phyloP scores from a whole-genome alignment of 345 rosid genomes.

The Citrus medica region DNA sequence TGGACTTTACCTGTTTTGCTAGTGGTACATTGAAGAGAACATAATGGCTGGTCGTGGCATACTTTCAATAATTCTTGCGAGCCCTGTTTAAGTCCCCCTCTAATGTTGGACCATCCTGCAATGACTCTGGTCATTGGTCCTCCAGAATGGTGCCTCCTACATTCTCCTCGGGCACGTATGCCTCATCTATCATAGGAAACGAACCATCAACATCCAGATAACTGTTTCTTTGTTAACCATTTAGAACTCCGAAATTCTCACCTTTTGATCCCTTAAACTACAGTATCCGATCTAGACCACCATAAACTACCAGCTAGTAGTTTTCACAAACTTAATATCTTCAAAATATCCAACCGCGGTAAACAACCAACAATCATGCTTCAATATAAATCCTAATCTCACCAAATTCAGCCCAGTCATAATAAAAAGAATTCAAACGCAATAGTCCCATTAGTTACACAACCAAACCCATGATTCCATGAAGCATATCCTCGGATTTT shows the following conservation, averaged over 20 bases:
- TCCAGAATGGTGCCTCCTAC: too few species aligned
- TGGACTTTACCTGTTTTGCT: too few species aligned
- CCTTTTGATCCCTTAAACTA: neutral
- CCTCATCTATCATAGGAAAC: too few species aligned
- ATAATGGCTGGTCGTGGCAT: too few species aligned
- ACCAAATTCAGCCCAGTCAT: neutral
- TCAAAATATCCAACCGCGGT: neutral
- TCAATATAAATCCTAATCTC: neutral
- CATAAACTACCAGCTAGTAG: neutral
- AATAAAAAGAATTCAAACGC: neutral
- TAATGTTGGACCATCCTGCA: too few species aligned
- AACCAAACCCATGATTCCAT: neutral
- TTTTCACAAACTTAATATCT: neutral
- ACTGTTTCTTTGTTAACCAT: neutral
- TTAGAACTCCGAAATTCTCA: neutral
- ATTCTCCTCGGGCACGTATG: too few species aligned
- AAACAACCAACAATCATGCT: neutral
- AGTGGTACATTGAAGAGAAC: too few species aligned
- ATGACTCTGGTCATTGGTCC: too few species aligned
- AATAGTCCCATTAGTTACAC: neutral
- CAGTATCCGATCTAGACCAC: neutral
- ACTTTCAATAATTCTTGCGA: too few species aligned
- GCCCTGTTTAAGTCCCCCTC: too few species aligned
- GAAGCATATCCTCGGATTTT: neutral
- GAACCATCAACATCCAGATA: too few species aligned